A percentile compares a stretch with the other conserved stretches of the same genome.
These are phyloP conservation scores for Cyclanthera cordifolia DNA, from an alignment of 306 rosid genomes.

Conservation along the genomic window DNA sequence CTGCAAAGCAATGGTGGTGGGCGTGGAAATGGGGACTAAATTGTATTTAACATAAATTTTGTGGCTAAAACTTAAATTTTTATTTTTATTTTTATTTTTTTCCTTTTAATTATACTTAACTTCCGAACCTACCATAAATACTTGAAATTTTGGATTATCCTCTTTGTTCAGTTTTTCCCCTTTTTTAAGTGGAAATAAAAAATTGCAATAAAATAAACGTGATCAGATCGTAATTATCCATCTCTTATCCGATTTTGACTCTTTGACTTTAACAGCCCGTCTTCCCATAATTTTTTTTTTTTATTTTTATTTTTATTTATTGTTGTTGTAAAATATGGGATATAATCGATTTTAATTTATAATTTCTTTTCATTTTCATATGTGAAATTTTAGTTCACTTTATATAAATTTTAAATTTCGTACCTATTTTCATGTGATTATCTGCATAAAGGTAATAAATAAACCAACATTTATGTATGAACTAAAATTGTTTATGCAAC, in stretches of 20 bases:
- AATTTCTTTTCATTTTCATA: too few relatives aligned
- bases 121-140: conserved; percentile 4
- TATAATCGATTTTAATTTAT: too few relatives aligned
- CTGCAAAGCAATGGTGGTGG: conserved; percentile 10
- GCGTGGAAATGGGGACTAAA: neutral
- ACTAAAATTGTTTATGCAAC: too few relatives aligned
- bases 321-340: neutral
- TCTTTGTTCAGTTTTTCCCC: neutral
- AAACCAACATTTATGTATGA: too few relatives aligned
- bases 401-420: too few relatives aligned
- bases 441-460: too few relatives aligned
- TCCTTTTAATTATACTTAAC: neutral
- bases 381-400: too few relatives aligned
- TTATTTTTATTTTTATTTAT: neutral
- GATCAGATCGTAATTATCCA: conserved; percentile 1
- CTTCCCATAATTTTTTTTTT: neutral
- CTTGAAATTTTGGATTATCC: conserved; percentile 4
- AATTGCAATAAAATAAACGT: neutral
- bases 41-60: neutral
- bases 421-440: too few relatives aligned
- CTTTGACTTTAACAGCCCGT: neutral
- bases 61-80: neutral
- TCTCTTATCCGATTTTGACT: conserved; percentile 8
- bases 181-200: neutral
- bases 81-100: neutral